Base-by-base conservation (phyloP, 1,139 yeast genomes). In the Kurtzmaniella quercitrusa region DNA sequence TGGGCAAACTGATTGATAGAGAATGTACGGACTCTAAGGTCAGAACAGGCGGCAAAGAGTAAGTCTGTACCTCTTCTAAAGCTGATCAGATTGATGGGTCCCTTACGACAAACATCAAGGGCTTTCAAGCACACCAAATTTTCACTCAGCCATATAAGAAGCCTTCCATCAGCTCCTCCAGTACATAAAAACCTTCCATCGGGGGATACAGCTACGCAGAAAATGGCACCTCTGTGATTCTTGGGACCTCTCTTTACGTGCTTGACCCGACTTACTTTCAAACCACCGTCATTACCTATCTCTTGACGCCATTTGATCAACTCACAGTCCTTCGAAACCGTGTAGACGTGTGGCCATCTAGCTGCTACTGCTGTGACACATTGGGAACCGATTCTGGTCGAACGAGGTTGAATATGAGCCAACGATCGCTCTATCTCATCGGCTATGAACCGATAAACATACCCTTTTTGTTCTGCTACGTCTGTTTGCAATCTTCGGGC, bases 21-120 rank as follows among this genome's bases (percentile, higher is more conserved):
- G 63, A 78, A 94, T 0, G 96, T 87, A 59, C 97, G 79, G 48
- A 93, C 86, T 56, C 93, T 85, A 56, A 90, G 79, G 62, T 93
- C 98, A 1, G 90, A 90, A 65, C 97, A 90, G 1, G 96, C 88
- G 27, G 93, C 98, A 59, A 85, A 93, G 47, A 93, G 70, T 62
- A 90, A 95, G 65, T 86, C 94, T 3, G 93, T 74, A 46, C 79
- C 81, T 55, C 91, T 76, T 54, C 96, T 81, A 67, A 93, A 93
- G 5, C 80, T 74, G 44, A 91, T 65, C 25, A 93, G 78, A 51
- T 85, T 73, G 11, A 91, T 85, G 27, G 82, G 79, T 36, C 93
- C 89, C 49, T 82, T 73, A n/a, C 38, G 23, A 21, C 38, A 36
- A 1, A 93, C 85, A 47, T 85, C 91, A 50, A 91, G 70, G 6